phyloP scores from a whole-genome alignment of 225 moss, liverwort and hornwort species.

The Physcomitrellopsis africana region DNA sequence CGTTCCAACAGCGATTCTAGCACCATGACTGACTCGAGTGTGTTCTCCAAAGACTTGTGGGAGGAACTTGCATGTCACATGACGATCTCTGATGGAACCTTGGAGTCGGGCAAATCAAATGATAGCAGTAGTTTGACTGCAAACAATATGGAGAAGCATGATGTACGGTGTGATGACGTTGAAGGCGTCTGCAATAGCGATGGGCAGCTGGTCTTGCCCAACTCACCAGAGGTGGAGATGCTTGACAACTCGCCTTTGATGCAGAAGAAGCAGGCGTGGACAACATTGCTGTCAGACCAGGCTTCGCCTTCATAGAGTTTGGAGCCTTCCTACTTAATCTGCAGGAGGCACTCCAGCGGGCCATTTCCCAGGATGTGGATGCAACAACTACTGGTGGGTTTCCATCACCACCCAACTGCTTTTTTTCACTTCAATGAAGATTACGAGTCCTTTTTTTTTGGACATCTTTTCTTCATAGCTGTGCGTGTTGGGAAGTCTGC shows the following conservation, averaged over 20 bases:
- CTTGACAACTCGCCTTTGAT: constrained; percentile 53
- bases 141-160: constrained; percentile 31
- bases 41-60: constrained; percentile 51
- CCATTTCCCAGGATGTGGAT: no score
- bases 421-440: no score
- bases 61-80: constrained; percentile 58
- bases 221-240: constrained; percentile 59
- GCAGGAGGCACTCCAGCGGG: constrained; percentile 8
- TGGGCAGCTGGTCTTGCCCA: constrained; percentile 23
- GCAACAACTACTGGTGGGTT: neutral
- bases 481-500: constrained; percentile 34
- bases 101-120: constrained; percentile 53
- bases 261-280: constrained; percentile 59
- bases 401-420: neutral
- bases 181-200: constrained; percentile 25
- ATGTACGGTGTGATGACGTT: constrained; percentile 22
- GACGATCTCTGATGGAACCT: constrained; percentile 50
- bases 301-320: neutral
- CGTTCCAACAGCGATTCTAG: constrained; percentile 58
- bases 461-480: constrained; percentile 25
- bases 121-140: constrained; percentile 43
- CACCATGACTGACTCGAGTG: constrained; percentile 53
- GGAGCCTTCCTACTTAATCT: constrained; percentile 4
- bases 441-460: constrained; percentile 16
- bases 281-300: constrained; percentile 33